Base-by-base conservation (phyloP, 768 basidiomycete genomes). In the Amylocystis lapponica region DNA sequence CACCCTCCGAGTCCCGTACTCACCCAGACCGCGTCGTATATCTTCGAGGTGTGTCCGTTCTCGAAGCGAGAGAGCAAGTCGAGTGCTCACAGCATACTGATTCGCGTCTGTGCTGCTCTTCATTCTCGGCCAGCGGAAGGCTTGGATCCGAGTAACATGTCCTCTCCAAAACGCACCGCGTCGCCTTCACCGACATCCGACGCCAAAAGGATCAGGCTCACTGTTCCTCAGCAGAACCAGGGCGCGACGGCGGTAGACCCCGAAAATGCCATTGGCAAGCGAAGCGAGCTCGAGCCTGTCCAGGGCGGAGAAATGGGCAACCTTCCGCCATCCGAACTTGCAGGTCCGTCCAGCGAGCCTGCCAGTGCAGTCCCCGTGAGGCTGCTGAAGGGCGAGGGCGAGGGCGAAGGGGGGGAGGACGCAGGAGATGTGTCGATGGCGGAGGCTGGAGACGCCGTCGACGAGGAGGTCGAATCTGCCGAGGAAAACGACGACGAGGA, bases 401-500 rank as follows among this genome's bases (percentile, higher is more conserved):
- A 83, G 27, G 84, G 79, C 12, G 75, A 74, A 22, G 83, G 83
- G 14, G 74, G 72, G 25, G 84, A 84, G 10, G 84, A 85, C 45
- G 72, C 67, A 7, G 83, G 75, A 12, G 83, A 86, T 59, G 80
- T 89, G 44, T 86, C 84, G 23, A 90, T 90, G 86, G 83, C 76
- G 5, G 86, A 88, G 42, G 83, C 70, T 5, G 83, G 53, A 2
- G 87, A 89, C 39, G 85, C 83, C 45, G 87, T 83, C 42, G 87
- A 89, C 40, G 86, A 87, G 47, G 87, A 87, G 48, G 75, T 54
- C 5, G 87, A 88, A 48, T 86, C 83, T 3, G 84, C 67, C 7
- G 88, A 89, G 49, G 86, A 89, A 47, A 81, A 79, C 52, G 87
- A 91, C 60, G 87, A 86, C 32, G 89, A 90, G 57, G 89, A 91